These are phyloP conservation scores for Pontederia paniculata DNA, from an alignment of 176 grass and related monocot species.

Conservation along the genomic window DNA sequence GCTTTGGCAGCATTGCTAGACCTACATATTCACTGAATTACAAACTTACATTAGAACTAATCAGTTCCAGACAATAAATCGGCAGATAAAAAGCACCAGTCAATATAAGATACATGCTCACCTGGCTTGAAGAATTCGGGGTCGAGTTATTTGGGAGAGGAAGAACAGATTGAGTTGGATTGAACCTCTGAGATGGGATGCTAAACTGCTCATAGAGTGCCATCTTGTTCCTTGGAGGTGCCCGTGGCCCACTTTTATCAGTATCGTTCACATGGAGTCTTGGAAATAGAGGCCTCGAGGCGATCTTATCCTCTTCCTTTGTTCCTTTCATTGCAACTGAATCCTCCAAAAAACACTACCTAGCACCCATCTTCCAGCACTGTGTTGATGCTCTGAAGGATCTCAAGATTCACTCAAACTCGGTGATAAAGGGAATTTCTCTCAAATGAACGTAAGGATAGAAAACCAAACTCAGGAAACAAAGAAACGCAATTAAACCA, in stretches of 20 bases:
- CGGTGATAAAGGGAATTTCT: too few relatives aligned
- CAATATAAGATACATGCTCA: constrained; percentile 9
- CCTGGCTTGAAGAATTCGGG: constrained; percentile 34
- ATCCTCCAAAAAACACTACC: background rate
- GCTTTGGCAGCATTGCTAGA: too few relatives aligned
- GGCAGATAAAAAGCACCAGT: background rate
- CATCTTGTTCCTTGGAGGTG: constrained; percentile 97
- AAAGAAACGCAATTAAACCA: too few relatives aligned
- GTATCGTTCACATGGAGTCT: constrained; percentile 89
- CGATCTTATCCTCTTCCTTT: constrained; percentile 40
- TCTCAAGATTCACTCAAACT: too few relatives aligned
- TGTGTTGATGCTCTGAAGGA: too few relatives aligned
- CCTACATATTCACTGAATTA: too few relatives aligned
- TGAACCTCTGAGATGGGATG: constrained; percentile 50
- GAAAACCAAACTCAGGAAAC: too few relatives aligned
- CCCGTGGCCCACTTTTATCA: constrained; percentile 58
- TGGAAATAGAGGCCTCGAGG: constrained; percentile 74
- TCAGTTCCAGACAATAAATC: background rate
- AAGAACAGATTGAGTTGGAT: constrained; percentile 1
- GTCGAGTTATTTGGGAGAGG: constrained; percentile 8
- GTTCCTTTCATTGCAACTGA: constrained; percentile 24
- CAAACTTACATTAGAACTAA: background rate
- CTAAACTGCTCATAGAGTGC: constrained; percentile 93
- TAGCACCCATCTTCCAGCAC: background rate
- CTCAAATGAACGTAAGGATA: too few relatives aligned